phyloP scores from a whole-genome alignment of 139 green algal genomes.

The Closterium sp. region DNA sequence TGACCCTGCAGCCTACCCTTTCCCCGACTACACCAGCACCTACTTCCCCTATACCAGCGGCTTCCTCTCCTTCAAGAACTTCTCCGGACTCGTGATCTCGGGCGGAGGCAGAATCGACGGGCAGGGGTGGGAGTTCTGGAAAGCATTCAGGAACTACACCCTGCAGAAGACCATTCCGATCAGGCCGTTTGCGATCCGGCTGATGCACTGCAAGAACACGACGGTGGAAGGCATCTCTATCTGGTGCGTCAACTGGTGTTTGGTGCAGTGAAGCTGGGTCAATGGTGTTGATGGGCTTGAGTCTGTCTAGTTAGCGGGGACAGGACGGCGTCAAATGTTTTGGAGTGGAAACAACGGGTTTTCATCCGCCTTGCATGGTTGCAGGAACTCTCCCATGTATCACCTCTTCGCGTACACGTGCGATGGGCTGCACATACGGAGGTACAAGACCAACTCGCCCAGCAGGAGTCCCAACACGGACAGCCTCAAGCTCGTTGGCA shows the following conservation, averaged over 20 bases:
- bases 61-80: neutral
- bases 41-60: slow-evolving; percentile 9
- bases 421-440: neutral
- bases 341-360: neutral
- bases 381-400: slow-evolving; percentile 5
- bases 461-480: neutral
- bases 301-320: neutral
- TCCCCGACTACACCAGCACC: neutral
- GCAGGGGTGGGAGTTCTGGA: neutral
- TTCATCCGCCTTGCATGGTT: neutral
- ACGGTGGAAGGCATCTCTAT: neutral
- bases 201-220: neutral
- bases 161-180: slow-evolving; percentile 5
- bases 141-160: neutral
- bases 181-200: neutral
- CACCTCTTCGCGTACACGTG: neutral
- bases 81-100: neutral
- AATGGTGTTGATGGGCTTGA: neutral
- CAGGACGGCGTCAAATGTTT: neutral
- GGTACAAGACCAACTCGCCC: slow-evolving; percentile 4
- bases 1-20: neutral
- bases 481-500: neutral
- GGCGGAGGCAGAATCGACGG: neutral
- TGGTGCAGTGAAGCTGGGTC: neutral
- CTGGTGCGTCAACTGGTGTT: neutral